Evolutionary conservation across 75 land plant genomes (phyloP).

Genomic region (Selaginella tamariscina): DNA sequence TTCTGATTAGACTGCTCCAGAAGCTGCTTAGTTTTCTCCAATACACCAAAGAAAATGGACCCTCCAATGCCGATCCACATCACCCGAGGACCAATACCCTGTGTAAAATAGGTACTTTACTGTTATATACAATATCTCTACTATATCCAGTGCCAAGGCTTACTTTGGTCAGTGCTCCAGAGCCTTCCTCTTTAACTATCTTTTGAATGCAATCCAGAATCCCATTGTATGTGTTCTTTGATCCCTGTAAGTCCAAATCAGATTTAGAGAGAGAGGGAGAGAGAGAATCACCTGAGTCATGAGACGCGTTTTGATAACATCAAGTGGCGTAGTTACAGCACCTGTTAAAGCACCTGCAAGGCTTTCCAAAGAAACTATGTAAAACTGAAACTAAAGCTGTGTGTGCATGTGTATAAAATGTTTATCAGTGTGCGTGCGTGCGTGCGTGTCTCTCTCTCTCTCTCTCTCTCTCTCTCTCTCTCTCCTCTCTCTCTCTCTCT

Average conservation of each 20-base stretch:
- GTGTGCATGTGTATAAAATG: too few relatives aligned
- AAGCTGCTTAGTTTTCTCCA: conserved; percentile 72
- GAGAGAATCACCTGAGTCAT: conserved; percentile 69
- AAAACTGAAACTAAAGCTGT: neutral
- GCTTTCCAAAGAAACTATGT: neutral
- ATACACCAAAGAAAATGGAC: conserved; percentile 89
- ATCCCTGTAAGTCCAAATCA: conserved; percentile 36
- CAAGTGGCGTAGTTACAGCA: conserved; percentile 93
- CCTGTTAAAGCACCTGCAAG: conserved; percentile 85
- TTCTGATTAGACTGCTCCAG: conserved; percentile 20
- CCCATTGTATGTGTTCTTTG: conserved; percentile 56
- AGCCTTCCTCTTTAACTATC: conserved; percentile 69
- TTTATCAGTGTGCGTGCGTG: too few relatives aligned
- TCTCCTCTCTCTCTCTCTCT: too few relatives aligned
- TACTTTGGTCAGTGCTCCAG: conserved; percentile 59
- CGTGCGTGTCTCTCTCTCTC: too few relatives aligned
- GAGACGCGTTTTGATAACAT: conserved; percentile 88
- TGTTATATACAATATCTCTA: too few relatives aligned
- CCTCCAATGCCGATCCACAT: conserved; percentile 99
- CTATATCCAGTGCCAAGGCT: neutral
- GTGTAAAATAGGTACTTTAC: conserved; percentile 9
- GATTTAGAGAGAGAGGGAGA: neutral
- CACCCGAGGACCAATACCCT: conserved; percentile 95
- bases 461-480: too few relatives aligned
- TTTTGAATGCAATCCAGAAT: conserved; percentile 66